These are phyloP conservation scores for Senecio squalidus DNA, from an alignment of 140 eudicot species.

Conservation along the genomic window DNA sequence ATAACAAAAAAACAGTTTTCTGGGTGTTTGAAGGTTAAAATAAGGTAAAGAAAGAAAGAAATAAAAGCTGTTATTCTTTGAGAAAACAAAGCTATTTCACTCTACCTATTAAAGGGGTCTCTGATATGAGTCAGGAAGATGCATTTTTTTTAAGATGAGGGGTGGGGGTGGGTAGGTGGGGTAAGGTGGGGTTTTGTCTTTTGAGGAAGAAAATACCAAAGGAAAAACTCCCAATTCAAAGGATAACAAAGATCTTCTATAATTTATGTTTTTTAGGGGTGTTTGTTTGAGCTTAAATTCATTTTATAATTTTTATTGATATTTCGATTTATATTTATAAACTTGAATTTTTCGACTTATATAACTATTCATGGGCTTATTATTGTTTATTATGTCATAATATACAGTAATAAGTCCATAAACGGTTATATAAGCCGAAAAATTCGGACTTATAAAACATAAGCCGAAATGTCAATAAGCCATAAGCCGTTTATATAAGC, in stretches of 20 bases:
- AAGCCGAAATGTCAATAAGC: too few relatives aligned
- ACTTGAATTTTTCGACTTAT: too few relatives aligned
- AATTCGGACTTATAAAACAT: too few relatives aligned
- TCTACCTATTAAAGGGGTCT: constrained; percentile 30
- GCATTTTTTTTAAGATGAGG: background rate
- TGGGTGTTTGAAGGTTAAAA: constrained; percentile 22
- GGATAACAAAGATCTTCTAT: constrained; percentile 29
- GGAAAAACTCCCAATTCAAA: constrained; percentile 22
- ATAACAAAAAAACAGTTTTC: constrained; percentile 5
- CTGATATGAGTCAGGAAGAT: constrained; percentile 33
- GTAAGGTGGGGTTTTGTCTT: constrained; percentile 20
- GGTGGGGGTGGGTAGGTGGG: constrained; percentile 12
- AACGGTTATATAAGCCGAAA: too few relatives aligned
- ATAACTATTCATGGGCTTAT: too few relatives aligned
- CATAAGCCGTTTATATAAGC: too few relatives aligned
- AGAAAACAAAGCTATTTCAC: constrained; percentile 37
- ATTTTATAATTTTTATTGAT: too few relatives aligned
- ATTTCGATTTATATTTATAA: too few relatives aligned
- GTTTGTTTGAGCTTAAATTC: too few relatives aligned
- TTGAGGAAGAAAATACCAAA: constrained; percentile 30
- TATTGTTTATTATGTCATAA: too few relatives aligned
- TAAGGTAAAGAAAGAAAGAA: constrained; percentile 2
- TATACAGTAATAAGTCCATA: too few relatives aligned
- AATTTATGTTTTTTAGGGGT: constrained; percentile 1
- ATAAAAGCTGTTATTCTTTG: constrained; percentile 33